phyloP scores from a whole-genome alignment of 2,329 filamentous ascomycete species.

The Stagonosporopsis cucurbitacearum region DNA sequence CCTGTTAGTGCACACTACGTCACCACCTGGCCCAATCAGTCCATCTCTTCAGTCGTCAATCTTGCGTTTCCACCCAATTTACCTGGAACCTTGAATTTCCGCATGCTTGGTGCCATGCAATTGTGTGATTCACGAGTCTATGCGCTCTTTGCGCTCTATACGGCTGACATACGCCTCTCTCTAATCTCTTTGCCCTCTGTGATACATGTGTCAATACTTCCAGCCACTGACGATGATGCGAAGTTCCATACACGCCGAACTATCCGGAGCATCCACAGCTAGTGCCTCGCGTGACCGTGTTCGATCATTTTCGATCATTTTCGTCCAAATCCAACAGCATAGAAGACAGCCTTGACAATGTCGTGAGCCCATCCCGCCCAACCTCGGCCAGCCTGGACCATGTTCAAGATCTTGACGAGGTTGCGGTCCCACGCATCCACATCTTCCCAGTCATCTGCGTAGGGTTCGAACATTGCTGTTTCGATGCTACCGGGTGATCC shows the following conservation, averaged over 20 bases:
- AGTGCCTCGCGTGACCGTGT: constrained; percentile 3
- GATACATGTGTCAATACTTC: not conserved
- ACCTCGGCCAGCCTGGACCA: constrained; percentile 57
- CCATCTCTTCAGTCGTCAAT: not conserved
- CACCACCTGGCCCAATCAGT: constrained; percentile 3
- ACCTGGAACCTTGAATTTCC: constrained; percentile 2
- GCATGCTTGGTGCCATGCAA: constrained; percentile 17
- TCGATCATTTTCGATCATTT: constrained; percentile 11
- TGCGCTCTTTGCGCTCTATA: not conserved
- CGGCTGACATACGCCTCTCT: not conserved
- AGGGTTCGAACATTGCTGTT: constrained; percentile 65
- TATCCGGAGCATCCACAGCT: constrained; percentile 5
- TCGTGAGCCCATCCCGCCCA: constrained; percentile 61
- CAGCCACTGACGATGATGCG: not conserved
- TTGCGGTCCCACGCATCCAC: constrained; percentile 63
- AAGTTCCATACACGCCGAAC: constrained; percentile 4
- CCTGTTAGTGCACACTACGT: constrained; percentile 11
- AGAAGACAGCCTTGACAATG: constrained; percentile 42
- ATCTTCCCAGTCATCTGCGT: constrained; percentile 64
- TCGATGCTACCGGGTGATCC: constrained; percentile 44
- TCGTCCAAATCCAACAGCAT: constrained; percentile 31
- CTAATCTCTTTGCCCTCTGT: too few species aligned
- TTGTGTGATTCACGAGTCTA: constrained; percentile 1
- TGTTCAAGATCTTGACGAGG: constrained; percentile 62
- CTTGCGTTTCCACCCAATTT: not conserved